Percentiles rank a stretch among this genome's conserved stretches.
Evolutionary conservation across 2,329 filamentous ascomycete species (phyloP).

Genomic region (Ascomycota sp.): DNA sequence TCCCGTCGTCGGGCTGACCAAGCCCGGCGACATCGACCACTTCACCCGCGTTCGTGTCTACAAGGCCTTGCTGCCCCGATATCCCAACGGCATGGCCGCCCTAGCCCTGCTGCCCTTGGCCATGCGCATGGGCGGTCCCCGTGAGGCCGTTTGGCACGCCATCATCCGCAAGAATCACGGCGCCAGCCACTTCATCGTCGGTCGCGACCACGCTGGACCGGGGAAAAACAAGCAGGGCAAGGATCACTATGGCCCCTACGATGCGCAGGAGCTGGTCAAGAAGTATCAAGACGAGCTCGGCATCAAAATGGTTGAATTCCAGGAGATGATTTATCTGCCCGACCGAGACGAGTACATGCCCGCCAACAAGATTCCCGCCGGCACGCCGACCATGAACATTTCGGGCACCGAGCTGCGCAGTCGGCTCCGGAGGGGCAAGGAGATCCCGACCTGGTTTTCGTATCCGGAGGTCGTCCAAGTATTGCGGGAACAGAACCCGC

Average conservation of each 20-base stretch:
- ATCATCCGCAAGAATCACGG: conserved; percentile 99
- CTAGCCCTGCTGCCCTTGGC: conserved; percentile 85
- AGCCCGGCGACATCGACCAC: conserved; percentile 98
- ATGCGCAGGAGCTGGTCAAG: conserved; percentile 89
- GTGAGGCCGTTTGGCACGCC: conserved; percentile 98
- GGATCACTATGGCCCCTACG: conserved; percentile 96
- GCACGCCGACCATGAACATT: conserved; percentile 72
- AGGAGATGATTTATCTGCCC: conserved; percentile 98
- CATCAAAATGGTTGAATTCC: conserved; percentile 97
- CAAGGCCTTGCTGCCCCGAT: conserved; percentile 86
- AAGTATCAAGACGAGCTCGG: conserved; percentile 93
- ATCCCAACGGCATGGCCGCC: conserved; percentile 98
- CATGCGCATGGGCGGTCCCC: conserved; percentile 97
- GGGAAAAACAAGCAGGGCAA: conserved; percentile 95
- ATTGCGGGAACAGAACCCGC: conserved; percentile 86
- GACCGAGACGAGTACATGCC: conserved; percentile 94
- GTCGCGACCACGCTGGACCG: conserved; percentile 91
- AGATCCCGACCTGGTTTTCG: conserved; percentile 98
- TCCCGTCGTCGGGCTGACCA: conserved; percentile 93
- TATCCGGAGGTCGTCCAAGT: conserved; percentile 97
- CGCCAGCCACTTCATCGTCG: conserved; percentile 97
- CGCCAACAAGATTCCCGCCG: conserved; percentile 69
- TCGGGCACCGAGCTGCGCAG: conserved; percentile 79
- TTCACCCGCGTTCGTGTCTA: conserved; percentile 98
- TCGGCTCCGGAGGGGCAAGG: conserved; percentile 73